A percentile compares a stretch with the other conserved stretches of the same genome.
Conservation (phyloP, 371 early-diverging fungal genomes). For the Smittium mucronatum region DNA sequence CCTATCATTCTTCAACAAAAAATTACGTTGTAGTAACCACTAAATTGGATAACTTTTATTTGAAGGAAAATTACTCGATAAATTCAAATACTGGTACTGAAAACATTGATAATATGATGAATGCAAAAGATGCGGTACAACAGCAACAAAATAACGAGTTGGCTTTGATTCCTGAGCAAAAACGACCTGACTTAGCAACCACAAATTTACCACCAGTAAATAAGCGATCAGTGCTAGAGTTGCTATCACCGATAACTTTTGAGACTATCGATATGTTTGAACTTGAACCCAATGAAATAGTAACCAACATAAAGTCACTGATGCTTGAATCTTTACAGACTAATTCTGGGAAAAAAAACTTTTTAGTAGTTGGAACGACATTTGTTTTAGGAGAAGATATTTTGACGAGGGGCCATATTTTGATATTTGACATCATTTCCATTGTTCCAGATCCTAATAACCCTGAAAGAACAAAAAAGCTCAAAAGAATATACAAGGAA, state of each 20-base stretch:
- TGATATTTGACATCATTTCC: constrained; percentile 90
- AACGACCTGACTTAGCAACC: constrained; percentile 27
- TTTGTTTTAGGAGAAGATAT: constrained; percentile 87
- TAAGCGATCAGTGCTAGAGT: constrained; percentile 54
- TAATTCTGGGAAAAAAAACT: constrained; percentile 68
- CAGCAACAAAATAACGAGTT: constrained; percentile 5
- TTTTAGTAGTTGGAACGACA: constrained; percentile 84
- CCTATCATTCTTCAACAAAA: constrained; percentile 67
- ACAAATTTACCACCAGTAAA: constrained; percentile 48
- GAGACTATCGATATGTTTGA: constrained; percentile 71
- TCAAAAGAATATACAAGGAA: constrained; percentile 69
- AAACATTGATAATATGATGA: constrained; percentile 9
- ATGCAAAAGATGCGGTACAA: background rate
- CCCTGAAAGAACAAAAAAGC: constrained; percentile 87
- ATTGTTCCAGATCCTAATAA: constrained; percentile 93
- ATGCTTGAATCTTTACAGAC: constrained; percentile 79
- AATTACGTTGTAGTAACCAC: constrained; percentile 70
- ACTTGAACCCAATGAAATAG: constrained; percentile 72
- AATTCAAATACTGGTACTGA: constrained; percentile 9
- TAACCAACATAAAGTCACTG: constrained; percentile 63
- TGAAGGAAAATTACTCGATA: constrained; percentile 38
- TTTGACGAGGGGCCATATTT: constrained; percentile 75
- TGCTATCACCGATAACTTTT: constrained; percentile 91
- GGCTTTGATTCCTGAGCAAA: constrained; percentile 23
- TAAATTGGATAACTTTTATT: constrained; percentile 40